Conservation (phyloP, 2,329 filamentous ascomycete species). For the Monosporascus sp. region DNA sequence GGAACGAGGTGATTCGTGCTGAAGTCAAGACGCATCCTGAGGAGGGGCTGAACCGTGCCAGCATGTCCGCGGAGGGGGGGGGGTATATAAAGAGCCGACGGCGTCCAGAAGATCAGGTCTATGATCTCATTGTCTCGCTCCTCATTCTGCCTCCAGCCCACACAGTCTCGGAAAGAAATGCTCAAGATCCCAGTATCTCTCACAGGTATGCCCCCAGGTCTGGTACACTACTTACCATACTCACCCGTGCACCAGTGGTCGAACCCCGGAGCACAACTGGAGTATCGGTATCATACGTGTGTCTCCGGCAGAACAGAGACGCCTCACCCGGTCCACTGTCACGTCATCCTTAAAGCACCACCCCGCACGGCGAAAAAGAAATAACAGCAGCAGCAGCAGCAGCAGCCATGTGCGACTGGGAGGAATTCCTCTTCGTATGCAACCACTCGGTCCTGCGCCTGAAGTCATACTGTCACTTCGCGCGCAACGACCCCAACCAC, state of each 20-base stretch:
- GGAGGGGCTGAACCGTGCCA: not conserved
- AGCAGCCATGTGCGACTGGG: slow-evolving; percentile 60
- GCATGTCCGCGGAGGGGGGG: not conserved
- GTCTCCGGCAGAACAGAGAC: not conserved
- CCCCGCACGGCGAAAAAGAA: not conserved
- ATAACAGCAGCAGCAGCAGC: not conserved
- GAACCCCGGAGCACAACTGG: not conserved
- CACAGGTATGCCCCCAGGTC: not conserved
- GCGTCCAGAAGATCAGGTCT: not conserved
- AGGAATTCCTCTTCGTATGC: slow-evolving; percentile 64
- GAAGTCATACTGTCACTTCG: slow-evolving; percentile 68
- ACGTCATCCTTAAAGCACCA: too few relatives aligned
- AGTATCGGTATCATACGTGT: not conserved
- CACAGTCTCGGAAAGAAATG: not conserved
- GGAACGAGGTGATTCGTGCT: not conserved
- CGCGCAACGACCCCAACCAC: slow-evolving; percentile 66
- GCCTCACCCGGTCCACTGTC: not conserved
- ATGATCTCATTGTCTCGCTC: not conserved
- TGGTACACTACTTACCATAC: not conserved
- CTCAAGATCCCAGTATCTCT: not conserved
- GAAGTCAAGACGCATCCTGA: not conserved
- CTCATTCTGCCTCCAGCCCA: not conserved
- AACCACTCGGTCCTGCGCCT: slow-evolving; percentile 54
- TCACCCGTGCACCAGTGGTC: not conserved
- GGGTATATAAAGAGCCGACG: not conserved